phyloP scores from a whole-genome alignment of 306 rosid species.

The Quercus suber region DNA sequence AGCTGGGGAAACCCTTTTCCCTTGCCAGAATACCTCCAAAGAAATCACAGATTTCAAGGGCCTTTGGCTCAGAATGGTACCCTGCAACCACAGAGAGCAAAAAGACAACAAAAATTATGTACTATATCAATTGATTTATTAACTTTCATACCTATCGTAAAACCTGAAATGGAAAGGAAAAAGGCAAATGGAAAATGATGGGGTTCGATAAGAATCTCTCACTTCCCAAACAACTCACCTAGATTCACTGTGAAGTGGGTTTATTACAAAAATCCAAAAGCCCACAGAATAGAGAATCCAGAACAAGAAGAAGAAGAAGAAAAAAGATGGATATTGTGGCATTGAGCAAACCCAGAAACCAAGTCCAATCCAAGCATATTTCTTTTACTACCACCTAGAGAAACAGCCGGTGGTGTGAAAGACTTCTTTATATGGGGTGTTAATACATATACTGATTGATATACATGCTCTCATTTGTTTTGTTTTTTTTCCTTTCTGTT shows the following conservation, averaged over 20 bases:
- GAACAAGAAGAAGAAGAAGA: constrained; percentile 2
- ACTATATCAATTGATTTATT: neutral
- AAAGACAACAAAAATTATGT: constrained; percentile 32
- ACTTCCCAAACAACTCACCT: constrained; percentile 14
- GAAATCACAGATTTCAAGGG: constrained; percentile 58
- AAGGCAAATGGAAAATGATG: constrained; percentile 38
- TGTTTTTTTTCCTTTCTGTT: neutral
- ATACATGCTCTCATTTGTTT: neutral
- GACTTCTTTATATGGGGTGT: neutral
- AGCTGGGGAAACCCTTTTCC: constrained; percentile 24
- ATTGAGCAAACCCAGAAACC: constrained; percentile 25
- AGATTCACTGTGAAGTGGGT: constrained; percentile 9
- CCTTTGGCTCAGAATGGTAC: constrained; percentile 29
- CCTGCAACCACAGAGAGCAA: constrained; percentile 35
- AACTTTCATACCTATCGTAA: constrained; percentile 16
- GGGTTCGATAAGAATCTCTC: constrained; percentile 48
- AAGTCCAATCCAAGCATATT: constrained; percentile 31
- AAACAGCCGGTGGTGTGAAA: neutral
- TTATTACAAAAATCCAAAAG: constrained; percentile 37
- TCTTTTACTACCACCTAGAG: constrained; percentile 11
- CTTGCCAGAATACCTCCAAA: constrained; percentile 42
- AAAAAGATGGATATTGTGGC: constrained; percentile 19
- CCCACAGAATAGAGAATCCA: constrained; percentile 19
- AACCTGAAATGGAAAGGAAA: constrained; percentile 15
- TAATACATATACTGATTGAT: neutral